Conservation (phyloP, 176 grass and related monocot genomes). For the Bolboschoenus planiculmis region DNA sequence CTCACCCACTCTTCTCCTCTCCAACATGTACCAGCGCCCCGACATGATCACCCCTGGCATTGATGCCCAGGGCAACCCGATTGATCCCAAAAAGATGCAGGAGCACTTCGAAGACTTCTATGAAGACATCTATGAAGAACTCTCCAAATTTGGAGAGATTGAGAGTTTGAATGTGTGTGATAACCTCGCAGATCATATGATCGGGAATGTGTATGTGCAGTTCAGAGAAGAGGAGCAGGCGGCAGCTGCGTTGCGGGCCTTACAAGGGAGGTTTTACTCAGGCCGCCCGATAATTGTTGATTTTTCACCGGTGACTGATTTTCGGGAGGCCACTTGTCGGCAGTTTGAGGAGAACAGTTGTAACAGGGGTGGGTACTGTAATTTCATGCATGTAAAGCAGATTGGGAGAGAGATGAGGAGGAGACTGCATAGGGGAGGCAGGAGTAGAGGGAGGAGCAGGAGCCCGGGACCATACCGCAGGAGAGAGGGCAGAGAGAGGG, state of each 20-base stretch:
- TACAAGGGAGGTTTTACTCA: conserved; percentile 77
- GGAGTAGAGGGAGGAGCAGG: conserved; percentile 43
- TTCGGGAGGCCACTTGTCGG: conserved; percentile 82
- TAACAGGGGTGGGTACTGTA: conserved; percentile 92
- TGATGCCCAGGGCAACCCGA: conserved; percentile 26
- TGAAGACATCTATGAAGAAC: conserved; percentile 86
- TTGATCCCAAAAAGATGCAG: conserved; percentile 62
- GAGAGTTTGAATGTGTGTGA: conserved; percentile 87
- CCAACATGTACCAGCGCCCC: conserved; percentile 25
- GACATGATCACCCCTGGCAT: conserved; percentile 26
- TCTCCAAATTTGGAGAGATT: conserved; percentile 77
- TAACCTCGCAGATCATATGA: conserved; percentile 93
- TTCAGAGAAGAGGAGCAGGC: conserved; percentile 90
- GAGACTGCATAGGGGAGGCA: conserved; percentile 49
- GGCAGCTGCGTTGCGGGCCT: conserved; percentile 47
- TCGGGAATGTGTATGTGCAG: conserved; percentile 90
- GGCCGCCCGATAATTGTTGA: conserved; percentile 87
- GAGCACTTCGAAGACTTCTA: conserved; percentile 93
- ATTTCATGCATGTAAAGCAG: conserved; percentile 94
- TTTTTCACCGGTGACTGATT: conserved; percentile 93
- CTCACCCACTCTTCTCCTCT: conserved; percentile 21
- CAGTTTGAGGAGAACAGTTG: conserved; percentile 90
- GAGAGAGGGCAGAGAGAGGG: conserved; percentile 22
- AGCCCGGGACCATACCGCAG: conserved; percentile 44
- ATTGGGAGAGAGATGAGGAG: conserved; percentile 55